Evolutionary conservation across 2,329 filamentous ascomycete genomes (phyloP).

Genomic region (Tolypocladium album): DNA sequence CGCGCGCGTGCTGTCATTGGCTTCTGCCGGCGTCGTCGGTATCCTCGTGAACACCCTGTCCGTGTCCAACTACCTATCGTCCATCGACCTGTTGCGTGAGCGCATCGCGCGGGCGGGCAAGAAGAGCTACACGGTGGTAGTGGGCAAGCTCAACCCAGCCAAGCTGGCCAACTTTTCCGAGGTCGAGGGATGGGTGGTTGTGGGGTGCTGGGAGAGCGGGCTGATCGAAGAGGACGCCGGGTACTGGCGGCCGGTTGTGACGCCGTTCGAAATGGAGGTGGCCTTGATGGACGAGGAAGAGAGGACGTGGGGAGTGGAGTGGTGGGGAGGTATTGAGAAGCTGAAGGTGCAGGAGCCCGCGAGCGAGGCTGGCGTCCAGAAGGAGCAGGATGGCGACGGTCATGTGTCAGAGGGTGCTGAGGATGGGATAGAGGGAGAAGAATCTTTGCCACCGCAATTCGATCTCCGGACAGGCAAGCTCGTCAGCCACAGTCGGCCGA

Average conservation of each 20-base stretch:
- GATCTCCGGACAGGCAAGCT: slow-evolving; percentile 83
- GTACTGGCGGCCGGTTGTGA: slow-evolving; percentile 83
- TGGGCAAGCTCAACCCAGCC: slow-evolving; percentile 89
- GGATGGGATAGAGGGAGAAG: slow-evolving; percentile 46
- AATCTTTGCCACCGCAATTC: slow-evolving; percentile 79
- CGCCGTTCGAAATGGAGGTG: slow-evolving; percentile 83
- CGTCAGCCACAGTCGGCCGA: slow-evolving; percentile 66
- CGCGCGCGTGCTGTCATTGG: slow-evolving; percentile 70
- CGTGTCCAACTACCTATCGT: slow-evolving; percentile 79
- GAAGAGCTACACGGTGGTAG: slow-evolving; percentile 92
- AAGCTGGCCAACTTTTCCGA: slow-evolving; percentile 96
- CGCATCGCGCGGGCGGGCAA: slow-evolving; percentile 74
- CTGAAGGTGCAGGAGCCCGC: slow-evolving; percentile 36
- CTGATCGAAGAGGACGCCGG: slow-evolving; percentile 73
- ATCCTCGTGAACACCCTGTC: slow-evolving; percentile 94
- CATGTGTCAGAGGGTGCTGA: slow-evolving; percentile 20
- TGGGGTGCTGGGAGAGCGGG: slow-evolving; percentile 96
- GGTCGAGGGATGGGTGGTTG: slow-evolving; percentile 91
- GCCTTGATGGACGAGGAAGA: slow-evolving; percentile 65
- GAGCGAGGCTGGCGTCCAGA: slow-evolving; percentile 12
- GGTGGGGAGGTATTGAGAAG: slow-evolving; percentile 77
- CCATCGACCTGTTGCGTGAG: slow-evolving; percentile 61
- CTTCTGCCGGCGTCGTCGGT: slow-evolving; percentile 75
- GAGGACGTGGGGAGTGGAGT: slow-evolving; percentile 76
- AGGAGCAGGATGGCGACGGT: slow-evolving; percentile 8